Base-by-base conservation (phyloP, 805 yeast genomes). In the Yarrowia yakushimensis region DNA sequence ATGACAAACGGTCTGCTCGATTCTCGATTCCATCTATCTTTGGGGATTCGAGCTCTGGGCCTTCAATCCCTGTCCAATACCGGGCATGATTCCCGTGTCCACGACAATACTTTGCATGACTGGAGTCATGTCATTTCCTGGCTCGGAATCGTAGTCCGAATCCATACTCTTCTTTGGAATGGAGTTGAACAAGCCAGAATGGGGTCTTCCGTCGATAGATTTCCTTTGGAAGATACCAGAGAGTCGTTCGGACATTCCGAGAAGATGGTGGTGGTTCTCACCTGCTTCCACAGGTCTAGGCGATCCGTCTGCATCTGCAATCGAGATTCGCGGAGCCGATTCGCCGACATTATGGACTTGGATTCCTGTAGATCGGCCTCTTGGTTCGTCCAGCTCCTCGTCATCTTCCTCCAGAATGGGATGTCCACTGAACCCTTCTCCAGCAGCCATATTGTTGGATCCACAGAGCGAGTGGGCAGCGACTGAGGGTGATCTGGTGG, bases 61-160 rank as follows among this genome's bases (percentile, higher is more conserved):
- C 39, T 48, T 48, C 28, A 52, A 17, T 1, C 61, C 61, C 22
- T 28, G 61, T 1, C 61, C 61, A 30, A 55, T 55, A 1, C 61
- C 61, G 7, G 61, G 61, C 46, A 41, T 39, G 23, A 55, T 55
- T 8, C 48, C 48, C 17, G 61, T 55, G 17, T 55, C 61, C n/a
- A 55, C 61, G 15, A 55, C 61, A 39, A 55, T 55, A 18, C 59
- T 52, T 43, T 52, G 59, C 59, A 52, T 52, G 9, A 52, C 59
- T 2, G 59, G 59, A 11, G 59, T 43, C 59, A 52, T 52, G 10
- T 52, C 59, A 15, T 25, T 33, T 3, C 43, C 59, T 4, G 43
- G 43, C 23, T 52, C 43, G 0, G 59, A 52, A 13, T 30, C 39
- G 22, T 25, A 52, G 4, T 33, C 57, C 39, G 57, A 48, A 15